Conservation (phyloP, 2,329 filamentous ascomycete species). For the Rosellinia necatrix region DNA sequence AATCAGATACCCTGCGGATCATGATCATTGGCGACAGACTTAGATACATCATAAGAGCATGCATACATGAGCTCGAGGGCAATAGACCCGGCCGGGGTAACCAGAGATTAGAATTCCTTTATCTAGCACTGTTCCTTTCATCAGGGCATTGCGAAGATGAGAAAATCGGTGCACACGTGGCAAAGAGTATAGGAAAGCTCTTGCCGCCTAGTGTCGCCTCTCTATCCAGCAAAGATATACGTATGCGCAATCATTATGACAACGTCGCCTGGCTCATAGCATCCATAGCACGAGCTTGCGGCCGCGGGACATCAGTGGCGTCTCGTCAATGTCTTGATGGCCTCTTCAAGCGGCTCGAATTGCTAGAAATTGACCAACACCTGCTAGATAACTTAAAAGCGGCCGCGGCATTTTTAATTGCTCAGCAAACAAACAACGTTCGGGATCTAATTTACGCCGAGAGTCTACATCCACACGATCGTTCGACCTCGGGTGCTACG, state of each 20-base stretch:
- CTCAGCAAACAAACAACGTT: constrained; percentile 57
- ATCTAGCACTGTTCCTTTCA: constrained; percentile 36
- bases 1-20: constrained; percentile 28
- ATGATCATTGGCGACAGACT: constrained; percentile 33
- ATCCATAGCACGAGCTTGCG: constrained; percentile 38
- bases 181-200: constrained; percentile 26
- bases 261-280: constrained; percentile 37
- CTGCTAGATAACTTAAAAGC: constrained; percentile 46
- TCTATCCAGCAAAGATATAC: constrained; percentile 21
- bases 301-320: constrained; percentile 34
- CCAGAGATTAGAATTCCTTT: constrained; percentile 29
- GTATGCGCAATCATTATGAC: constrained; percentile 32
- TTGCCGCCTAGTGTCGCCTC: constrained; percentile 17
- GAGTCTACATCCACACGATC: constrained; percentile 37
- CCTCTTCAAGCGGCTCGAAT: constrained; percentile 49
- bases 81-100: constrained; percentile 20
- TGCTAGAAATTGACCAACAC: constrained; percentile 40
- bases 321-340: constrained; percentile 37
- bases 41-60: constrained; percentile 39
- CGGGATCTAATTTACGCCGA: constrained; percentile 60
- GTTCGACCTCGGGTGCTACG: constrained; percentile 1
- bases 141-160: constrained; percentile 24
- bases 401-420: constrained; percentile 56
- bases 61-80: constrained; percentile 32
- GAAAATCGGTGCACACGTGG: constrained; percentile 20